These are phyloP conservation scores for Phytophthora litchii DNA, from an alignment of 352 stramenopile species.

Conservation along the genomic window DNA sequence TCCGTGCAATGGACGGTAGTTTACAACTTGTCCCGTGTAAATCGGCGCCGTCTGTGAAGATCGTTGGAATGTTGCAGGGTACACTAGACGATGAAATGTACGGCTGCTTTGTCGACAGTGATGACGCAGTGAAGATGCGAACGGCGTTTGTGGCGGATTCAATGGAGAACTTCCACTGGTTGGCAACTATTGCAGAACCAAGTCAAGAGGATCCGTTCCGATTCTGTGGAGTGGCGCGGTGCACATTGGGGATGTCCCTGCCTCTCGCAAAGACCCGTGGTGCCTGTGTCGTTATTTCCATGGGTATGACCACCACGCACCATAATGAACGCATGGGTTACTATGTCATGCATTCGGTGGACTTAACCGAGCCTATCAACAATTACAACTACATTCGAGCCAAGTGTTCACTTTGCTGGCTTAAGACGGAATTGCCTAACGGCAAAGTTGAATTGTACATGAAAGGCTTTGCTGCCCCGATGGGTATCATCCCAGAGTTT, in stretches of 20 bases:
- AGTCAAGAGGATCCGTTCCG: slow-evolving; percentile 58
- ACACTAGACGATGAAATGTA: slow-evolving; percentile 56
- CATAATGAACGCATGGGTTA: slow-evolving; percentile 56
- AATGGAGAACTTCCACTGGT: slow-evolving; percentile 47
- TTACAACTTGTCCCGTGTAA: slow-evolving; percentile 34
- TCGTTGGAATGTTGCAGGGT: slow-evolving; percentile 45
- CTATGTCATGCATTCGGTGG: slow-evolving; percentile 56
- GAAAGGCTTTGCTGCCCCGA: slow-evolving; percentile 41
- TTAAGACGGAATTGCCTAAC: slow-evolving; percentile 42
- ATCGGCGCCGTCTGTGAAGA: slow-evolving; percentile 40
- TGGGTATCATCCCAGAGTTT: slow-evolving; percentile 35
- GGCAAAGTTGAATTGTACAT: slow-evolving; percentile 52
- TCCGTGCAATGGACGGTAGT: slow-evolving; percentile 32
- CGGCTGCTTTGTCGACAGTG: slow-evolving; percentile 54
- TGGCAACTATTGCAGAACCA: slow-evolving; percentile 46
- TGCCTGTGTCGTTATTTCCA: slow-evolving; percentile 42
- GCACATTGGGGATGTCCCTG: slow-evolving; percentile 37
- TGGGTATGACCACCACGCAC: slow-evolving; percentile 46
- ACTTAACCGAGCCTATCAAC: slow-evolving; percentile 43
- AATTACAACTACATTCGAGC: slow-evolving; percentile 36
- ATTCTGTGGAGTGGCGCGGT: slow-evolving; percentile 54
- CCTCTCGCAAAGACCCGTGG: slow-evolving; percentile 50
- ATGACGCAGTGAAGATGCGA: slow-evolving; percentile 41
- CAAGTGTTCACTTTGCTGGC: slow-evolving; percentile 48
- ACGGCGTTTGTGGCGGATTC: slow-evolving; percentile 34